phyloP scores from a whole-genome alignment of 148 eudicot species.

The Rhododendron henanense region DNA sequence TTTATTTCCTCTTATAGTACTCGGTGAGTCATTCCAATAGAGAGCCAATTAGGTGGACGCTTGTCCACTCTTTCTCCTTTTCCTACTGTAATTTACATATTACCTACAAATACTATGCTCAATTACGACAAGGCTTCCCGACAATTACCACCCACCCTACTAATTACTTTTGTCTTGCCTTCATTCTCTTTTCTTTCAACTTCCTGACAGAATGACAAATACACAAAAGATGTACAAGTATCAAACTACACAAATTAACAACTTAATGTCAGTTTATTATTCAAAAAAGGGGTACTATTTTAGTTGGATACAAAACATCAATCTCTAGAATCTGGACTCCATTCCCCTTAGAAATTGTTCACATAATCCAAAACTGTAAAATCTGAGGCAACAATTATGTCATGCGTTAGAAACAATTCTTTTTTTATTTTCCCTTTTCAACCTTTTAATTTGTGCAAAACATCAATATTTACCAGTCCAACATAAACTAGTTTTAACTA shows the following conservation, averaged over 20 bases:
- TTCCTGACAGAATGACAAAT: background rate
- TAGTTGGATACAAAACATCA: background rate
- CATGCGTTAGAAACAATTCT: background rate
- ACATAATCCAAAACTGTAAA: background rate
- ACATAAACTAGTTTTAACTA: background rate
- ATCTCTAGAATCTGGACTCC: background rate
- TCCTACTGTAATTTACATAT: background rate
- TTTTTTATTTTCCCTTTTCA: background rate
- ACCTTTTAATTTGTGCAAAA: background rate
- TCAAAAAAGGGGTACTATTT: background rate
- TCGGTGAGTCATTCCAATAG: background rate
- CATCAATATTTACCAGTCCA: background rate
- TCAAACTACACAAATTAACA: background rate
- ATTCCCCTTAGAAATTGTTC: background rate
- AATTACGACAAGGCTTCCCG: background rate
- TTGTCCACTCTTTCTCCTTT: background rate
- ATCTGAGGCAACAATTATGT: background rate
- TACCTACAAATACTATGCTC: background rate
- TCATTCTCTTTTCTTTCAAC: background rate
- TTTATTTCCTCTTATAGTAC: background rate
- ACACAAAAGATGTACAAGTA: background rate
- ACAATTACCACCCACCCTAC: background rate
- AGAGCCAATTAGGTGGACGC: background rate
- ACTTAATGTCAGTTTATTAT: background rate
- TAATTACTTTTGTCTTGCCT: background rate